phyloP scores from a whole-genome alignment of 768 basidiomycete species.

The Lactarius indigo region DNA sequence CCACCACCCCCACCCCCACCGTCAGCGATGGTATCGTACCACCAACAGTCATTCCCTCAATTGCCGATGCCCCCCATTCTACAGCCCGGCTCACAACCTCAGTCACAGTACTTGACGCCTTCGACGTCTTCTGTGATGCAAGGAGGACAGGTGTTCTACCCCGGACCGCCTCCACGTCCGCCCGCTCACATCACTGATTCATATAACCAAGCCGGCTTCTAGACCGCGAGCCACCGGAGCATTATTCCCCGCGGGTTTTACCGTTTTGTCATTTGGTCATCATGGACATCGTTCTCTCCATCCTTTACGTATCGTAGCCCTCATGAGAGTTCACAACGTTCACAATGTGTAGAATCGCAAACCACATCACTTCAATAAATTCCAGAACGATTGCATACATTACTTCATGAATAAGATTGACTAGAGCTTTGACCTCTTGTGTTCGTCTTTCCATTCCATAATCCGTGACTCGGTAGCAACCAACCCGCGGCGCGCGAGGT shows the following conservation, averaged over 20 bases:
- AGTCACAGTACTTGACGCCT: constrained; percentile 26
- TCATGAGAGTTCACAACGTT: constrained; percentile 9
- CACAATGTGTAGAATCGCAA: constrained; percentile 22
- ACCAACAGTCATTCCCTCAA: constrained; percentile 31
- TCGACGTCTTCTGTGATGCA: constrained; percentile 28
- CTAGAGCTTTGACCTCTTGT: constrained; percentile 1
- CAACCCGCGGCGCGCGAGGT: constrained; percentile 69
- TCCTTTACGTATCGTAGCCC: constrained; percentile 12
- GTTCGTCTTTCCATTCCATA: constrained; percentile 64
- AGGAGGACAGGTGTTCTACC: constrained; percentile 28
- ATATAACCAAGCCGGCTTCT: constrained; percentile 24
- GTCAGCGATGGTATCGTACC: constrained; percentile 34
- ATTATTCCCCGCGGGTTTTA: background rate
- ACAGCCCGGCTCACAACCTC: constrained; percentile 20
- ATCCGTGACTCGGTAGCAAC: constrained; percentile 84
- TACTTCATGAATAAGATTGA: constrained; percentile 3
- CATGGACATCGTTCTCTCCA: constrained; percentile 9
- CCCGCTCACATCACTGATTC: constrained; percentile 23
- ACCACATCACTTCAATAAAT: constrained; percentile 15
- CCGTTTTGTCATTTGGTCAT: constrained; percentile 11
- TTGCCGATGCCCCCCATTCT: constrained; percentile 14
- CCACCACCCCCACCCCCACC: constrained; percentile 32
- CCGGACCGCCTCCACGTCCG: constrained; percentile 32
- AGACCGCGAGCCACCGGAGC: constrained; percentile 1
- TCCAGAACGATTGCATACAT: constrained; percentile 22